Conservation (phyloP, 1,139 yeast species). For the Saccharomyces hybrid region DNA sequence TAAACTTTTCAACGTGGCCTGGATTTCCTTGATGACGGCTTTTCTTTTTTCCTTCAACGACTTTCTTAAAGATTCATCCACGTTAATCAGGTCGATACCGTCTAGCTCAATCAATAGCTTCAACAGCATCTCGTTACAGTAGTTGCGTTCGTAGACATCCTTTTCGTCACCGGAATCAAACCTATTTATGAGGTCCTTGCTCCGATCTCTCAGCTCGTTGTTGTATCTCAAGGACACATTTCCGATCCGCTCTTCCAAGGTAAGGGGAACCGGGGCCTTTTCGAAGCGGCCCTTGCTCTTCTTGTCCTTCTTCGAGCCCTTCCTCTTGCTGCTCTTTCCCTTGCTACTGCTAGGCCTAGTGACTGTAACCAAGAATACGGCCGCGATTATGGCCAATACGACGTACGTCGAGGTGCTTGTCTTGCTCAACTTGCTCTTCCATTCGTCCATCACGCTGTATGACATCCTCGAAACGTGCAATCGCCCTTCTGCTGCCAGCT, state of each 20-base stretch:
- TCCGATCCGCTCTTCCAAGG: slow-evolving; percentile 24
- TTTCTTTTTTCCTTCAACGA: slow-evolving; percentile 52
- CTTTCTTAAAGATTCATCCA: slow-evolving; percentile 36
- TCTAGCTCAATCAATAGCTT: slow-evolving; percentile 62
- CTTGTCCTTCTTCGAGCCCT: slow-evolving; percentile 2
- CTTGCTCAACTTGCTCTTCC: not conserved
- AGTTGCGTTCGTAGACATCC: slow-evolving; percentile 46
- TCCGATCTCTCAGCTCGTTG: slow-evolving; percentile 24
- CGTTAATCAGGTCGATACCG: slow-evolving; percentile 45
- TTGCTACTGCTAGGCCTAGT: not conserved
- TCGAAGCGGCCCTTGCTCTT: slow-evolving; percentile 5
- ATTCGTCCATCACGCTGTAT: not conserved
- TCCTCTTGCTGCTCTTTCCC: slow-evolving; percentile 2
- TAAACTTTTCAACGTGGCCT: slow-evolving; percentile 49
- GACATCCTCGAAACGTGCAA: not conserved
- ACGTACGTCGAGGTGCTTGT: not conserved
- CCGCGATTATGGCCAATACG: not conserved
- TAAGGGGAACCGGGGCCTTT: slow-evolving; percentile 16
- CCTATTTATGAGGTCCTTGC: slow-evolving; percentile 15
- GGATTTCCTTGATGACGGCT: slow-evolving; percentile 52
- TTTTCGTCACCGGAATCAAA: slow-evolving; percentile 29
- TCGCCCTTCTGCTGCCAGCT: not conserved
- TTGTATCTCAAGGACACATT: slow-evolving; percentile 22
- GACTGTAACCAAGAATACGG: not conserved
- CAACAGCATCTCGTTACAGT: slow-evolving; percentile 57